These are phyloP conservation scores for Avena atlantica DNA, from an alignment of 176 grass and related monocot species.

Conservation along the genomic window DNA sequence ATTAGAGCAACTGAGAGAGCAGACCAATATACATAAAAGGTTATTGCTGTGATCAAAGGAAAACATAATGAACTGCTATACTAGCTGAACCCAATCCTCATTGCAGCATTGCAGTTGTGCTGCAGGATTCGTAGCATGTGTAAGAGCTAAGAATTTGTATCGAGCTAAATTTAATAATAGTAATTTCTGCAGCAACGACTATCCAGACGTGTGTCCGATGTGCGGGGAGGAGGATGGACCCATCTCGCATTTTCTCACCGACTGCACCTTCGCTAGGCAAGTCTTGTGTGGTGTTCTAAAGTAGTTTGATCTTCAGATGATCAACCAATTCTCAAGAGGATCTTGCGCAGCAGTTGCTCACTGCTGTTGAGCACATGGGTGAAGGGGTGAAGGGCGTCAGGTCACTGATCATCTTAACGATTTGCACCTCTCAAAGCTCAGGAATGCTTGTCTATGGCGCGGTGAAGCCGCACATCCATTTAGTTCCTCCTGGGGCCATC, in stretches of 20 bases:
- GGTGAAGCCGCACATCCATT: not conserved
- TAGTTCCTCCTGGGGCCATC: not conserved
- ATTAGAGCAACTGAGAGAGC: constrained; percentile 50
- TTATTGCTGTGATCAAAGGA: constrained; percentile 25
- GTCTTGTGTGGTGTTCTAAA: not conserved
- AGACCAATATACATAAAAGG: constrained; percentile 38
- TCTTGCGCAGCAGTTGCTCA: not conserved
- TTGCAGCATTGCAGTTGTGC: not conserved
- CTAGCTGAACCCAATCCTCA: not conserved
- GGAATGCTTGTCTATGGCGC: not conserved
- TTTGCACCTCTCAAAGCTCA: not conserved
- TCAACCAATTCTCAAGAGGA: not conserved
- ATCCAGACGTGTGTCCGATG: not conserved
- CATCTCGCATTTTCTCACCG: not conserved
- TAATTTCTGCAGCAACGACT: not conserved
- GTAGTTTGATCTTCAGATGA: constrained; percentile 13
- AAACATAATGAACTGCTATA: constrained; percentile 14
- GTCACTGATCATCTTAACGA: not conserved
- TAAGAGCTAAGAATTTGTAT: not conserved
- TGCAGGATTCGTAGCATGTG: not conserved
- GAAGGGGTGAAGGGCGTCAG: not conserved
- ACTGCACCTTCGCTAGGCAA: not conserved
- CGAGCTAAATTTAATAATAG: not conserved
- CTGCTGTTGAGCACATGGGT: not conserved
- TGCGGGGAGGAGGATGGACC: not conserved